A percentile compares a stretch with the other conserved stretches of the same genome.
Evolutionary conservation across 306 rosid species (phyloP).

Genomic region (Styphnolobium japonicum): DNA sequence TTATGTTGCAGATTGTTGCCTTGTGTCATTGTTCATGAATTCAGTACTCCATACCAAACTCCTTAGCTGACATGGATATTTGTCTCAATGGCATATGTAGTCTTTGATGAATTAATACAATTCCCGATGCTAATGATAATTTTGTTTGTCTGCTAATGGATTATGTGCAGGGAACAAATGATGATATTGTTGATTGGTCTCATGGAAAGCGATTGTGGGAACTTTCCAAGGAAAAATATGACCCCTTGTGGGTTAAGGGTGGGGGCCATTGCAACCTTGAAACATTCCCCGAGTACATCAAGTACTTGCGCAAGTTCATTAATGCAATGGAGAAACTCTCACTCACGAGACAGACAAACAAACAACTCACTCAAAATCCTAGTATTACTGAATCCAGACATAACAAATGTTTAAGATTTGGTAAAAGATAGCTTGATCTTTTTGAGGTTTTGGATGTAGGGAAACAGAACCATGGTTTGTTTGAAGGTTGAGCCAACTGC

Average conservation of each 20-base stretch:
- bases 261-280: constrained; percentile 99
- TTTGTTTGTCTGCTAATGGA: constrained; percentile 25
- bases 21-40: background rate
- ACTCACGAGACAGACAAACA: constrained; percentile 39
- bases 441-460: constrained; percentile 20
- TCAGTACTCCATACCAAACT: background rate
- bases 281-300: constrained; percentile 88
- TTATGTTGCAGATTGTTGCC: background rate
- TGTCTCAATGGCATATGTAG: background rate
- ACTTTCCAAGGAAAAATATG: constrained; percentile 88
- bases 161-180: constrained; percentile 82
- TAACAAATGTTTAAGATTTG: constrained; percentile 91
- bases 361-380: constrained; percentile 60
- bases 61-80: background rate
- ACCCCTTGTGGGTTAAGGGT: constrained; percentile 97
- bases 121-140: constrained; percentile 14
- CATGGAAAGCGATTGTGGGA: constrained; percentile 98
- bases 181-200: constrained; percentile 90
- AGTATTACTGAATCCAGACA: constrained; percentile 78
- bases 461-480: constrained; percentile 26
- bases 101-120: constrained; percentile 8
- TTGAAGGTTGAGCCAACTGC: constrained; percentile 21
- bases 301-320: constrained; percentile 84
- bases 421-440: constrained; percentile 43
- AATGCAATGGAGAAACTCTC: constrained; percentile 87